A percentile compares a stretch with the other conserved stretches of the same genome.
These are phyloP conservation scores for Sporothrix brasiliensis DNA, from an alignment of 2,329 filamentous ascomycete genomes.

Conservation along the genomic window DNA sequence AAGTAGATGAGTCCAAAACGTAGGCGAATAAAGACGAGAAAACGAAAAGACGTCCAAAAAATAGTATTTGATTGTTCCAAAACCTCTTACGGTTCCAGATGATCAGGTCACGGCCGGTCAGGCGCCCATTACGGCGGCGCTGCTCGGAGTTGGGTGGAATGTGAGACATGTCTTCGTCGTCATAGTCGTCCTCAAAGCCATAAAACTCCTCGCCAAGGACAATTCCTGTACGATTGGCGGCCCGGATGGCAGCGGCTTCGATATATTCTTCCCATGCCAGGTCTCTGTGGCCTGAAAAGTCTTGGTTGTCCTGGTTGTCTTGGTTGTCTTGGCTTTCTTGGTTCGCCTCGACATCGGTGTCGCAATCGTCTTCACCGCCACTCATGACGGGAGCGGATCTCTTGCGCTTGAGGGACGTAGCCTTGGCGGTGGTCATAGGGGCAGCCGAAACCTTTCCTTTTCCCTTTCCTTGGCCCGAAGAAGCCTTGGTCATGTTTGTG, in stretches of 20 bases:
- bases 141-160: conserved; percentile 34
- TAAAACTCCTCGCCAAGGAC: background rate
- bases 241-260: background rate
- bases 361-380: conserved; percentile 3
- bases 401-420: conserved; percentile 7
- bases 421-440: background rate
- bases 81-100: conserved; percentile 49
- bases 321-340: conserved; percentile 17
- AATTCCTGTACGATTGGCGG: background rate
- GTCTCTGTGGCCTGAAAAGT: background rate
- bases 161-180: conserved; percentile 31
- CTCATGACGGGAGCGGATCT: background rate
- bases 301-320: conserved; percentile 8
- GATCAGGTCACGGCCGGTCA: conserved; percentile 46
- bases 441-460: background rate
- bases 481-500: background rate
- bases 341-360: background rate
- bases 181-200: conserved; percentile 16
- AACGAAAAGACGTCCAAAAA: conserved; percentile 11
- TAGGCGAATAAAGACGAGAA: background rate
- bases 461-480: background rate
- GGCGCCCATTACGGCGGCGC: conserved; percentile 41
- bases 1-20: background rate
- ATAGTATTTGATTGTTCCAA: conserved; percentile 20
- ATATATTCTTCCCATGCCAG: background rate